These are phyloP conservation scores for Colletotrichum coccodes DNA, from an alignment of 2,329 filamentous ascomycete genomes.

Conservation along the genomic window DNA sequence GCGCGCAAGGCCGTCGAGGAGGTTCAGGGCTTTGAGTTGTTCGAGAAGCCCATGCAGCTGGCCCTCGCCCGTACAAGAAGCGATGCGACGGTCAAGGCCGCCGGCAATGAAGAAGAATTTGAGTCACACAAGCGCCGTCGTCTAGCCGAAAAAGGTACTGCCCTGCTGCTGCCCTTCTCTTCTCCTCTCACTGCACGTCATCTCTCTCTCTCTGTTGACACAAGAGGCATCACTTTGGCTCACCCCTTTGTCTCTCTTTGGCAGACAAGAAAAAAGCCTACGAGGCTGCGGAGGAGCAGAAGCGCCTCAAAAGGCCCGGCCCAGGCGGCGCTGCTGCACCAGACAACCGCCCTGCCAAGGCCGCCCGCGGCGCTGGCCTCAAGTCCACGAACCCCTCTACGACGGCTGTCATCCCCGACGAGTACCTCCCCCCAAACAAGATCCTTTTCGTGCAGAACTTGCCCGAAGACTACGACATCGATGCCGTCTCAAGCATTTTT, in stretches of 20 bases:
- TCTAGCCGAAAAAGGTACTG: conserved; percentile 86
- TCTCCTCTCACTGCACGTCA: not conserved
- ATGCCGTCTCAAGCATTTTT: conserved; percentile 83
- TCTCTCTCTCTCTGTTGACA: not conserved
- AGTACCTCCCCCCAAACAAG: conserved; percentile 97
- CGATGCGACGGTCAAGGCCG: conserved; percentile 84
- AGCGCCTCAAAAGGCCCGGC: conserved; percentile 75
- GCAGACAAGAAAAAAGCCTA: conserved; percentile 81
- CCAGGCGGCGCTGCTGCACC: conserved; percentile 53
- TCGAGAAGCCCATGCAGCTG: conserved; percentile 89
- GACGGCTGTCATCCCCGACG: conserved; percentile 87
- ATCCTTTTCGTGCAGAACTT: conserved; percentile 94
- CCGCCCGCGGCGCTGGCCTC: conserved; percentile 76
- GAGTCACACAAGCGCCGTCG: conserved; percentile 87
- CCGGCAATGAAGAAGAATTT: conserved; percentile 82
- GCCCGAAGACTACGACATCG: conserved; percentile 86
- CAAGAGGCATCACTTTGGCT: not conserved
- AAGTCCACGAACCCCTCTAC: conserved; percentile 78
- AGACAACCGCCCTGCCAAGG: conserved; percentile 72
- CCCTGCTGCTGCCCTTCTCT: not conserved
- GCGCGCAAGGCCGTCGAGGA: conserved; percentile 86
- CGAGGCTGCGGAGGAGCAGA: conserved; percentile 82
- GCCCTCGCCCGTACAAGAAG: conserved; percentile 85
- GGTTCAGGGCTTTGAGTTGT: conserved; percentile 91
- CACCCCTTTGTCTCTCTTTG: not conserved